Conservation (phyloP, 768 basidiomycete genomes). For the Trametes coccinea region DNA sequence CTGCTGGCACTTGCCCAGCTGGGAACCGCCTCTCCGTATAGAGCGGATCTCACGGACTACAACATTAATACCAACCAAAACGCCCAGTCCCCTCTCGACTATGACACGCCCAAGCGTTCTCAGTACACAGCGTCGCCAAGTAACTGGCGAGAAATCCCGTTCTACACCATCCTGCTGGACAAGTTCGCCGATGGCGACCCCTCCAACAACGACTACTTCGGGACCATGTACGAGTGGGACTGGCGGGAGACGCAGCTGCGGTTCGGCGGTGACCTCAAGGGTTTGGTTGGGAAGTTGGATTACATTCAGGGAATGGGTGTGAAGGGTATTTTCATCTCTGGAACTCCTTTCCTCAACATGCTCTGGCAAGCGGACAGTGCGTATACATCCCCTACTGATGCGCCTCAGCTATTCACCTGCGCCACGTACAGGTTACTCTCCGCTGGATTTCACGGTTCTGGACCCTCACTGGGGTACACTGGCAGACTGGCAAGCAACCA, state of each 20-base stretch:
- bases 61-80: conserved; percentile 80
- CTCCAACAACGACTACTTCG: conserved; percentile 87
- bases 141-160: conserved; percentile 84
- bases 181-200: conserved; percentile 96
- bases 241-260: conserved; percentile 87
- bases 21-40: conserved; percentile 63
- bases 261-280: conserved; percentile 86
- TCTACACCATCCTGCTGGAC: conserved; percentile 84
- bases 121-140: conserved; percentile 76
- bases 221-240: conserved; percentile 78
- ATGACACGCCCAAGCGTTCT: conserved; percentile 56
- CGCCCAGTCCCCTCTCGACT: conserved; percentile 66
- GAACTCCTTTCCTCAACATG: conserved; percentile 93
- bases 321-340: conserved; percentile 83
- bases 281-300: conserved; percentile 72
- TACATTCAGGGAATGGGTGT: conserved; percentile 91
- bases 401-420: not conserved
- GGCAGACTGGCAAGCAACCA: conserved; percentile 71
- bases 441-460: conserved; percentile 84
- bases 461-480: conserved; percentile 94
- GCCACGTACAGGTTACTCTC: conserved; percentile 75
- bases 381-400: conserved; percentile 34
- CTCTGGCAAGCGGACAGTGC: conserved; percentile 95
- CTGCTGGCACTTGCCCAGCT: conserved; percentile 41
- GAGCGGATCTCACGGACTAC: conserved; percentile 63